Percentiles rank a stretch among this genome's conserved stretches.
Evolutionary conservation across 1,284 basidiomycete species (phyloP).

Genomic region (Cryptococcus neoformans): DNA sequence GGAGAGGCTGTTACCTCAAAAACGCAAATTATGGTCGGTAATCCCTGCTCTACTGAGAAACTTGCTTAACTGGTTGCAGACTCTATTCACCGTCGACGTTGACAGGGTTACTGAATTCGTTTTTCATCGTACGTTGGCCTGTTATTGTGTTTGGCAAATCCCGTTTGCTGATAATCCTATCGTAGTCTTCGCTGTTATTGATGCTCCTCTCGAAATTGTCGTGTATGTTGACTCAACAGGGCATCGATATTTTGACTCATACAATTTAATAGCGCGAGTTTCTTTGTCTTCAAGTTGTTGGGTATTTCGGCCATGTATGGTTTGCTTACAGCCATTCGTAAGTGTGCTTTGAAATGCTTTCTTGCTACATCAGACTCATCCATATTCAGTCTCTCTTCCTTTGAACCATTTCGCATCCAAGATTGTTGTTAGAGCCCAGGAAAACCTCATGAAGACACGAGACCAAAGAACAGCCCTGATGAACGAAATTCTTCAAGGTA

Average conservation of each 20-base stretch:
- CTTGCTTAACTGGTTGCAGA: conserved; percentile 14
- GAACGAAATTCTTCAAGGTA: conserved; percentile 88
- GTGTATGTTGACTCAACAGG: conserved; percentile 53
- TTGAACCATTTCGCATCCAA: conserved; percentile 84
- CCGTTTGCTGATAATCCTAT: not conserved
- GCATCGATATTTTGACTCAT: not conserved
- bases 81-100: conserved; percentile 71
- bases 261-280: conserved; percentile 51
- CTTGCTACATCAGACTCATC: not conserved
- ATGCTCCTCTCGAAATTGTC: conserved; percentile 80
- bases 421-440: conserved; percentile 75
- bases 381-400: conserved; percentile 64
- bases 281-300: conserved; percentile 76
- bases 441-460: conserved; percentile 86
- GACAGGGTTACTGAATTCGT: conserved; percentile 82
- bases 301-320: conserved; percentile 69
- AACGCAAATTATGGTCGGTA: conserved; percentile 69
- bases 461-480: conserved; percentile 86
- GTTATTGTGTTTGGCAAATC: too few species aligned
- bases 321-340: conserved; percentile 67
- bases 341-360: conserved; percentile 9
- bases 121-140: conserved; percentile 57
- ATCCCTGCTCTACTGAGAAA: not conserved
- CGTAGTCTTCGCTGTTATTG: conserved; percentile 50
- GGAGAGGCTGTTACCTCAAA: conserved; percentile 82